phyloP scores from a whole-genome alignment of 352 stramenopile species.

The Phytophthora pisi region DNA sequence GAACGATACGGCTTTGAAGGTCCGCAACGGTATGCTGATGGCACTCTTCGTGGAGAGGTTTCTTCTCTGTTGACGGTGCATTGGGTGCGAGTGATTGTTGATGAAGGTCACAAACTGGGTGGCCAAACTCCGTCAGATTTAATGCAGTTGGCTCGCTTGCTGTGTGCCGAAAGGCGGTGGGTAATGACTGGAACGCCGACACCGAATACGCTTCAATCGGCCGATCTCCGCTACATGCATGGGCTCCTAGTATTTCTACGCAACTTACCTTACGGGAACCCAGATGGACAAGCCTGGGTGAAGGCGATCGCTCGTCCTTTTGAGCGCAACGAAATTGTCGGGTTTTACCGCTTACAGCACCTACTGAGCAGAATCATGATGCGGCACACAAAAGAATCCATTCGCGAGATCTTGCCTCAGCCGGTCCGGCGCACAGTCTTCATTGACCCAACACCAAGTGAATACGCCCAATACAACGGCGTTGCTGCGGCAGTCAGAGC shows the following conservation, averaged over 20 bases:
- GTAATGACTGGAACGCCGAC: slow-evolving; percentile 98
- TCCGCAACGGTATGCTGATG: slow-evolving; percentile 59
- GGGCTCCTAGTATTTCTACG: slow-evolving; percentile 91
- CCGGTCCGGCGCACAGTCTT: slow-evolving; percentile 55
- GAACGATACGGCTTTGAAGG: slow-evolving; percentile 77
- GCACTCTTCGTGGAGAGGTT: slow-evolving; percentile 51
- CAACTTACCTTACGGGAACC: slow-evolving; percentile 85
- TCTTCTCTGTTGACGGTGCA: slow-evolving; percentile 70
- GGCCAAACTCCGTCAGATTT: slow-evolving; percentile 64
- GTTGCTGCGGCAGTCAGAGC: slow-evolving; percentile 63
- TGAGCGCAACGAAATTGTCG: slow-evolving; percentile 58
- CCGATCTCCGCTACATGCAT: slow-evolving; percentile 90
- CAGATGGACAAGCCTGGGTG: slow-evolving; percentile 73
- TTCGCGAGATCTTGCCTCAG: slow-evolving; percentile 66
- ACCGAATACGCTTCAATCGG: slow-evolving; percentile 84
- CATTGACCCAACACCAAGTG: slow-evolving; percentile 67
- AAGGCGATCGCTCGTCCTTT: slow-evolving; percentile 82
- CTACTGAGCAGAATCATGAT: slow-evolving; percentile 94
- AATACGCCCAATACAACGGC: slow-evolving; percentile 79
- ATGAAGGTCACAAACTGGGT: slow-evolving; percentile 96
- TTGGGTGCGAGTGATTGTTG: slow-evolving; percentile 93
- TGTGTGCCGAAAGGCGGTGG: slow-evolving; percentile 91
- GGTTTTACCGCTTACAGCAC: slow-evolving; percentile 77
- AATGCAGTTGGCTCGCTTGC: slow-evolving; percentile 81
- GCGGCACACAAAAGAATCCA: slow-evolving; percentile 93